Evolutionary conservation across 1,139 yeast species (phyloP).

Genomic region (Trichomonascaceae sp.): DNA sequence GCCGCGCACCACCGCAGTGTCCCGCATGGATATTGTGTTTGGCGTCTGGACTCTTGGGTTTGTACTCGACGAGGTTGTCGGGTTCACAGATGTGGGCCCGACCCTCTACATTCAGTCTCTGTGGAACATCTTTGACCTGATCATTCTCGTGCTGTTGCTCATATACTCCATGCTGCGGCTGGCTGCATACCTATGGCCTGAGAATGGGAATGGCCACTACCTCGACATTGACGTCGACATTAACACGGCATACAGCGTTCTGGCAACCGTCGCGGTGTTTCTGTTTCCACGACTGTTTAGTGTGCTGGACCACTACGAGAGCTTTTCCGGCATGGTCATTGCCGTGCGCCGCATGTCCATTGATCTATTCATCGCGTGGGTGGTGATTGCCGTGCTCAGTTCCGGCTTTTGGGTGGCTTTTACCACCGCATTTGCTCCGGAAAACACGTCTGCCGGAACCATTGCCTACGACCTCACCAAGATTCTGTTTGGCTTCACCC

Average conservation of each 20-base stretch:
- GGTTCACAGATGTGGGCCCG: constrained; percentile 26
- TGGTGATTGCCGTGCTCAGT: constrained; percentile 38
- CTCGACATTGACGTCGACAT: constrained; percentile 3
- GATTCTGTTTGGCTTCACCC: constrained; percentile 49
- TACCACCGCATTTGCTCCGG: constrained; percentile 36
- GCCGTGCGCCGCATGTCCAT: constrained; percentile 43
- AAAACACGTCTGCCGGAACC: constrained; percentile 32
- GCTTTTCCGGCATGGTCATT: constrained; percentile 40
- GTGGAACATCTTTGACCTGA: constrained; percentile 28
- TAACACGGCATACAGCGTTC: constrained; percentile 23
- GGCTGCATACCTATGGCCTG: constrained; percentile 5
- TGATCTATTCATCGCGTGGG: constrained; percentile 40
- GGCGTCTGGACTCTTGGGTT: constrained; percentile 28
- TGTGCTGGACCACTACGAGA: constrained; percentile 40
- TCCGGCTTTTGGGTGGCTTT: constrained; percentile 49
- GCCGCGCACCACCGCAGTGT: constrained; percentile 5
- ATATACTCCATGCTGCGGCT: constrained; percentile 17
- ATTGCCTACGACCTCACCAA: constrained; percentile 45
- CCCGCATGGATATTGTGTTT: constrained; percentile 19
- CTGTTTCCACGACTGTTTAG: constrained; percentile 43
- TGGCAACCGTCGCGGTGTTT: constrained; percentile 41
- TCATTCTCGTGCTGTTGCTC: constrained; percentile 20
- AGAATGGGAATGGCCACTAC: too few species aligned
- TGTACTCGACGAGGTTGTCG: constrained; percentile 26
- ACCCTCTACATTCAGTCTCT: constrained; percentile 26